phyloP scores from a whole-genome alignment of 1,284 basidiomycete genomes.

The Ustilago shanxiensis region DNA sequence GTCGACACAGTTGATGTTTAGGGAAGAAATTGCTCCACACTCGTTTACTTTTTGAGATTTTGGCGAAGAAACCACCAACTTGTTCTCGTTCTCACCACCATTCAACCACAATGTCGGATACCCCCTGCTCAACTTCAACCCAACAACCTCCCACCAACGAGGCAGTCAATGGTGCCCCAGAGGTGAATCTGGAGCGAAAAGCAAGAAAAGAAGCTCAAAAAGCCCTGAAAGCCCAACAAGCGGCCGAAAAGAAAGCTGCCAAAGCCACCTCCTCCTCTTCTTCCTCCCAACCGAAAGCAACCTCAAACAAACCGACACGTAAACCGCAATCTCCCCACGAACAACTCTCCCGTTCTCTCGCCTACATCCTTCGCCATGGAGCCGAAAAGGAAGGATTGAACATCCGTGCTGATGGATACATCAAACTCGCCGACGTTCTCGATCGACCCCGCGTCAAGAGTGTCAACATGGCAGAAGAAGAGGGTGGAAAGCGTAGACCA shows the following conservation, averaged over 20 bases:
- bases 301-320: background rate
- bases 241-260: background rate
- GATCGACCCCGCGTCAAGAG: conserved; percentile 56
- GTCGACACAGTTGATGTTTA: too few relatives aligned
- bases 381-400: conserved; percentile 80
- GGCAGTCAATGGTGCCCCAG: background rate
- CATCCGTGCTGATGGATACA: conserved; percentile 84
- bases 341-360: conserved; percentile 81
- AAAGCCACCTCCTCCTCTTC: conserved; percentile 6
- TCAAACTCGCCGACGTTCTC: conserved; percentile 76
- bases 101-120: background rate
- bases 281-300: background rate
- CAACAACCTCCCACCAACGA: background rate
- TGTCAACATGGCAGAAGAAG: conserved; percentile 51
- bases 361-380: conserved; percentile 87
- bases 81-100: background rate
- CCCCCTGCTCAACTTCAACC: background rate
- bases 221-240: background rate
- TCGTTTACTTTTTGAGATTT: too few relatives aligned
- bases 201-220: conserved; percentile 49
- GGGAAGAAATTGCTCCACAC: too few relatives aligned
- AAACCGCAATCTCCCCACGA: conserved; percentile 19
- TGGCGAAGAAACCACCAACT: background rate
- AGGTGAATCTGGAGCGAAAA: conserved; percentile 40
- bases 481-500: conserved; percentile 28